These are phyloP conservation scores for Pyrus communis DNA, from an alignment of 306 rosid species.

Conservation along the genomic window DNA sequence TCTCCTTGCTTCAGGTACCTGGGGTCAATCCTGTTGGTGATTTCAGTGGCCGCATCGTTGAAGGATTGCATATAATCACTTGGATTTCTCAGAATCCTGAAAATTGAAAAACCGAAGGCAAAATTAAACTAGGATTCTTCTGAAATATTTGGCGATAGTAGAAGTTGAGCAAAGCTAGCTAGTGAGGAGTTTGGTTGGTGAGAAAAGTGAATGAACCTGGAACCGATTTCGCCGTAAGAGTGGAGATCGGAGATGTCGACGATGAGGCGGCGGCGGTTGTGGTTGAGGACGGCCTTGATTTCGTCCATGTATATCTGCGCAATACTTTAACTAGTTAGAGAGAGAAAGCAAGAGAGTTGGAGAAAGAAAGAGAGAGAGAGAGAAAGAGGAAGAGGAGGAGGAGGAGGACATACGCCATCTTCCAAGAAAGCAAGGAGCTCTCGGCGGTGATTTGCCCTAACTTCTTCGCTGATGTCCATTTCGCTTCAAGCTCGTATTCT, in stretches of 20 bases:
- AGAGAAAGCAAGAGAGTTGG: not conserved
- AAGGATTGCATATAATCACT: constrained; percentile 83
- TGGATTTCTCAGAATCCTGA: constrained; percentile 75
- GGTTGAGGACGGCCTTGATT: constrained; percentile 78
- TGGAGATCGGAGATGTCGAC: constrained; percentile 95
- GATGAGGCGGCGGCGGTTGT: constrained; percentile 75
- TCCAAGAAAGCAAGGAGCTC: constrained; percentile 79
- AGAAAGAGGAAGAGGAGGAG: not conserved
- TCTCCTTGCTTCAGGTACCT: constrained; percentile 87
- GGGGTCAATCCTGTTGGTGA: constrained; percentile 57
- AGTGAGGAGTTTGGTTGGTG: not conserved
- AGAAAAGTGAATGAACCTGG: constrained; percentile 35
- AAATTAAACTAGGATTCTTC: not conserved
- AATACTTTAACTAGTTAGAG: not conserved
- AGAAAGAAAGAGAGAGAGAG: not conserved
- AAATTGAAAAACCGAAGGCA: not conserved
- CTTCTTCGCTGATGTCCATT: constrained; percentile 90
- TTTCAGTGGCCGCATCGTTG: constrained; percentile 86
- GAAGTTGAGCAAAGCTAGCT: not conserved
- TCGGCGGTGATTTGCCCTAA: constrained; percentile 88
- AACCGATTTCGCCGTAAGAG: constrained; percentile 69
- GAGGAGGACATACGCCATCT: constrained; percentile 47
- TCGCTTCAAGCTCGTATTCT: not conserved
- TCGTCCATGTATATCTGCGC: constrained; percentile 71
- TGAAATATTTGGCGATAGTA: not conserved